Evolutionary conservation across 257 asterid genomes (phyloP).

Genomic region (Paraleonurus japonicus): DNA sequence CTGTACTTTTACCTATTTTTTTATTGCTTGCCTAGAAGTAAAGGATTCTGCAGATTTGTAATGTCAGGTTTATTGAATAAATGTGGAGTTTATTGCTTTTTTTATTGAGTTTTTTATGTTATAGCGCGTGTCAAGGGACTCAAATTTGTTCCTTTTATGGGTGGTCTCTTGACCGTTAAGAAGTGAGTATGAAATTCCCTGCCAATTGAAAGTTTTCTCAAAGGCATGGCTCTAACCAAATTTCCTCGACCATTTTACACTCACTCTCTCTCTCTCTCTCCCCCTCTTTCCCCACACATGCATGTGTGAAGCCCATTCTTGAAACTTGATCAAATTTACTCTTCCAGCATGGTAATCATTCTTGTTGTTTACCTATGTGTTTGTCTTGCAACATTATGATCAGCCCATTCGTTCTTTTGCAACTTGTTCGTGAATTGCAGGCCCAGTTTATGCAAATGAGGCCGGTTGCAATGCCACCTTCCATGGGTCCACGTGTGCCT

Average conservation of each 20-base stretch:
- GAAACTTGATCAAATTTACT: background rate
- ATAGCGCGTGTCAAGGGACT: background rate
- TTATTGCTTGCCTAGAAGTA: background rate
- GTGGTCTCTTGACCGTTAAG: background rate
- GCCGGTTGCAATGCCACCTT: slow-evolving; percentile 61
- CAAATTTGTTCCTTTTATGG: background rate
- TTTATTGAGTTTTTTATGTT: background rate
- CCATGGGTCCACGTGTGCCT: slow-evolving; percentile 80
- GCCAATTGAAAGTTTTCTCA: background rate
- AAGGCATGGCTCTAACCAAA: background rate
- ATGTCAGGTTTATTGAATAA: background rate
- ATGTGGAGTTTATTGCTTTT: background rate
- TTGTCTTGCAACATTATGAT: background rate
- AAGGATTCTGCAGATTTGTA: background rate
- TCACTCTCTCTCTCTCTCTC: too few relatives aligned
- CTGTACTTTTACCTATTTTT: background rate
- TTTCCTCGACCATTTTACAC: too few relatives aligned
- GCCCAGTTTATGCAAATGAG: slow-evolving; percentile 74
- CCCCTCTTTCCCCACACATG: background rate
- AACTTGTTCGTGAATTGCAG: slow-evolving; percentile 27
- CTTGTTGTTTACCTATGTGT: background rate
- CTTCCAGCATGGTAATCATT: background rate
- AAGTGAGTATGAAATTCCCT: background rate
- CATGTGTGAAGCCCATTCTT: background rate
- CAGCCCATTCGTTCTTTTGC: background rate